Evolutionary conservation across 2,329 filamentous ascomycete species (phyloP).

Genomic region (Penicillium expansum): DNA sequence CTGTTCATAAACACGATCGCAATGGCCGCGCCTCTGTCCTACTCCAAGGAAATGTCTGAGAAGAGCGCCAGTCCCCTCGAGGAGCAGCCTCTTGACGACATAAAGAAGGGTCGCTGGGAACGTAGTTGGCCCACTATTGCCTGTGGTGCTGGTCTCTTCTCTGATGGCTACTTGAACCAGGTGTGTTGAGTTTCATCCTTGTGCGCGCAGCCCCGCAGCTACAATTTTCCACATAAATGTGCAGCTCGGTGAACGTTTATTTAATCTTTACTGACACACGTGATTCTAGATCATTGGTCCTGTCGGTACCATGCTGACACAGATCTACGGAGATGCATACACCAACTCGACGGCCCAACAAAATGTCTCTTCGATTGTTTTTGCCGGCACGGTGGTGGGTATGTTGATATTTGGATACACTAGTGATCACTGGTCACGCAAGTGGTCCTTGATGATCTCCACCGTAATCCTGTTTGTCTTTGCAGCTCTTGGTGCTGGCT

Average conservation of each 20-base stretch:
- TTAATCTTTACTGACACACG: slow-evolving; percentile 1
- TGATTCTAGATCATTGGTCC: slow-evolving; percentile 70
- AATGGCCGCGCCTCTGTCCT: slow-evolving; percentile 11
- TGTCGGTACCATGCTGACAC: slow-evolving; percentile 71
- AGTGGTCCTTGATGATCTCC: slow-evolving; percentile 74
- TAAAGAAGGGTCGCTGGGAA: slow-evolving; percentile 48
- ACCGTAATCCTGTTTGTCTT: slow-evolving; percentile 84
- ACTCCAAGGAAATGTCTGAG: slow-evolving; percentile 13
- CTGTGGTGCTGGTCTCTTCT: slow-evolving; percentile 86
- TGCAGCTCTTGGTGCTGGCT: slow-evolving; percentile 72
- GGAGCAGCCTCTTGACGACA: slow-evolving; percentile 26
- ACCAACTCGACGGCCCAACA: slow-evolving; percentile 64
- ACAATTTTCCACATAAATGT: not conserved
- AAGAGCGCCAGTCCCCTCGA: slow-evolving; percentile 13
- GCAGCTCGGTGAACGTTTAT: not conserved
- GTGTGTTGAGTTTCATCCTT: slow-evolving; percentile 46
- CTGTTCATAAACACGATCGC: slow-evolving; percentile 5
- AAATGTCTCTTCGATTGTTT: slow-evolving; percentile 79
- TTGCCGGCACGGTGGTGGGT: slow-evolving; percentile 80
- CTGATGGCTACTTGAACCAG: slow-evolving; percentile 88
- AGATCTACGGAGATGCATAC: slow-evolving; percentile 70
- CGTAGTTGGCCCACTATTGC: slow-evolving; percentile 73
- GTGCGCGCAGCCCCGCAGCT: not conserved
- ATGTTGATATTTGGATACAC: slow-evolving; percentile 78
- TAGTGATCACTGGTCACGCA: slow-evolving; percentile 80